Conservation (phyloP, 2,329 filamentous ascomycete species). For the Arthrobotrys sinensis region DNA sequence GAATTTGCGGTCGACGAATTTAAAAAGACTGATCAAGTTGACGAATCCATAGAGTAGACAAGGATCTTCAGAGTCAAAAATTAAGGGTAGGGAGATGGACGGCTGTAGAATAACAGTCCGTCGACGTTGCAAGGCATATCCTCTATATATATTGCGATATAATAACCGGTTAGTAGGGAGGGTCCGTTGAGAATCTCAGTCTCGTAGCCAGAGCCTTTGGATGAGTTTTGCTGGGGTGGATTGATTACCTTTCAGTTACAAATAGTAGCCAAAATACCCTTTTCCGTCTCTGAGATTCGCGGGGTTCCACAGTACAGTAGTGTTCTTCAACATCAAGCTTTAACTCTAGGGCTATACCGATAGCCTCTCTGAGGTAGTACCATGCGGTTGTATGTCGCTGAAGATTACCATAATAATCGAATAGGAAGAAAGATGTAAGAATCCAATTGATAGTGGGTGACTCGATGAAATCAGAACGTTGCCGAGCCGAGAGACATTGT, state of each 20-base stretch:
- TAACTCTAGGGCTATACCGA: conserved; percentile 4
- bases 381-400: conserved; percentile 9
- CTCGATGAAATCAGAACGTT: conserved; percentile 9
- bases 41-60: conserved; percentile 12
- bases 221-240: neutral
- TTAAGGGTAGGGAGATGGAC: conserved; percentile 11
- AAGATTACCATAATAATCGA: conserved; percentile 7
- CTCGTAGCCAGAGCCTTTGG: too few species aligned
- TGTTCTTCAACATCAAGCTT: conserved; percentile 6
- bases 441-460: conserved; percentile 9
- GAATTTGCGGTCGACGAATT: conserved; percentile 11
- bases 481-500: neutral
- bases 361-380: conserved; percentile 19
- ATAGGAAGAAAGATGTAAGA: conserved; percentile 19
- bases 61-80: conserved; percentile 13
- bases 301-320: neutral
- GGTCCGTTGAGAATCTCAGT: too few species aligned
- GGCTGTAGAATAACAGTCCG: neutral
- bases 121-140: conserved; percentile 5
- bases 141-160: neutral
- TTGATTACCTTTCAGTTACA: conserved; percentile 9
- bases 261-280: conserved; percentile 17
- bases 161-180: too few species aligned
- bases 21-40: conserved; percentile 20
- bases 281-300: conserved; percentile 13